These are phyloP conservation scores for Austroboletus novae-zelandiae DNA, from an alignment of 1,284 basidiomycete genomes.

Conservation along the genomic window DNA sequence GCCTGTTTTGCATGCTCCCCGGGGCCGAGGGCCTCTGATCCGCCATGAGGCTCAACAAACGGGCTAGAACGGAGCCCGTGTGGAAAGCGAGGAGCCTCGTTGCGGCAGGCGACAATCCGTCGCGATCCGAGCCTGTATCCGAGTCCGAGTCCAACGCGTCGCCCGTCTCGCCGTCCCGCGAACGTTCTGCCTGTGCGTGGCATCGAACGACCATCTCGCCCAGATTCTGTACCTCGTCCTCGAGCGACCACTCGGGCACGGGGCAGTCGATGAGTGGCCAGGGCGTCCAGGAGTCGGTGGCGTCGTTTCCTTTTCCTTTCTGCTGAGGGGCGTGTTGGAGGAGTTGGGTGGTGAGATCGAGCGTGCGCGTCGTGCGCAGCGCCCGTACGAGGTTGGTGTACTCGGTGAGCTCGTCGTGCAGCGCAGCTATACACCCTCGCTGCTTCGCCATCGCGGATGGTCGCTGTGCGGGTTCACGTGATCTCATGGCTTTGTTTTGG, in stretches of 20 bases:
- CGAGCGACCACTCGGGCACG: slow-evolving; percentile 30
- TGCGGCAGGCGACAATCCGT: slow-evolving; percentile 12
- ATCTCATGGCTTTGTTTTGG: neutral
- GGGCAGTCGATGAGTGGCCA: slow-evolving; percentile 33
- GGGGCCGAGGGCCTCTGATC: slow-evolving; percentile 27
- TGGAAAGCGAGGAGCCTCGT: slow-evolving; percentile 14
- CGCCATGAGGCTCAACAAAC: slow-evolving; percentile 23
- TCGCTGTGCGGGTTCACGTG: neutral
- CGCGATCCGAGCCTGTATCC: slow-evolving; percentile 9
- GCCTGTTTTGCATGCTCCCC: slow-evolving; percentile 35
- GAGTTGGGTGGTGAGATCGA: slow-evolving; percentile 30
- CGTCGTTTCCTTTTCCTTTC: neutral
- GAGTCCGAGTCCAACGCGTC: neutral
- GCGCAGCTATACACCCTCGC: slow-evolving; percentile 12
- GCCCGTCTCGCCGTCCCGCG: neutral
- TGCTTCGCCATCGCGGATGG: neutral
- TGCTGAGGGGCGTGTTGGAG: slow-evolving; percentile 16
- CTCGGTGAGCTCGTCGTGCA: slow-evolving; percentile 28
- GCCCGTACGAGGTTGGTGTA: slow-evolving; percentile 24
- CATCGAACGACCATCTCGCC: slow-evolving; percentile 12
- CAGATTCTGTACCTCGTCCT: slow-evolving; percentile 24
- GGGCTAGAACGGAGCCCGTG: slow-evolving; percentile 16
- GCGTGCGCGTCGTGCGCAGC: slow-evolving; percentile 23
- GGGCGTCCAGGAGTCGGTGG: slow-evolving; percentile 21
- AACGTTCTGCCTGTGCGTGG: neutral